Evolutionary conservation across 495 filamentous ascomycete species (phyloP), one percentile per base, ranked within the genome.

Genomic region (Chaetomium fimeti): DNA sequence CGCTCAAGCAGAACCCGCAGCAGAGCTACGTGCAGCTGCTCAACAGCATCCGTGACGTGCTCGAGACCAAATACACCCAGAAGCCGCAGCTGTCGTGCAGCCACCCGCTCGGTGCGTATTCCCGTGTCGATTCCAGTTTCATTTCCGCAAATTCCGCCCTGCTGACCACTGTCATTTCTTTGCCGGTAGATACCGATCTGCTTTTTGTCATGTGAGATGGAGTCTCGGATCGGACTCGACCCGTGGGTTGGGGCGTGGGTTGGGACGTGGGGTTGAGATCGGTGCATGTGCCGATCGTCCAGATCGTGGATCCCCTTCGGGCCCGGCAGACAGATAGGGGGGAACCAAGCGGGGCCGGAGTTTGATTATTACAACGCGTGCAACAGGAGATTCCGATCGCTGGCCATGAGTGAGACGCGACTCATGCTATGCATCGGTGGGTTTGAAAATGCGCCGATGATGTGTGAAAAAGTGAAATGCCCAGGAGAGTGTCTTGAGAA

Each of bases 11-110:
- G 81, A 93, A 98, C 69, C 92, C 93, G 1, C 87, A 97, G 71
- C 94, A 97, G 83, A 96, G 91, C 79, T 98, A 98, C 71, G 88
- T 97, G 58, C 87, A 96, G 78, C 75, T 98, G 64, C 83, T 98
- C 64, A 97, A 95, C 80, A 95, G 86, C 73, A 96, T 98, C 70
- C 89, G 94, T 49, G 92, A 96, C 36, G 88, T 96, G 69, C 81
- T 98, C 47, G 77, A 89, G 67, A 82, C 81, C 47, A 95, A 96
- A 75, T 98, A 98, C 75, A 83, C 84, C 27, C 94, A 98, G 79
- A 97, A 97, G 81, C 94, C 94, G 62, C 94, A 98, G 82, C 81
- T 98, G 67, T 96, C 92, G 75, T 91, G 90, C 81, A 96, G 92
- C 75, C 94, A 98, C 78, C 94, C 94, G 48, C 78, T 98, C 77